phyloP scores from a whole-genome alignment of 1,284 basidiomycete species.

The Coniferiporia sulphurascens region DNA sequence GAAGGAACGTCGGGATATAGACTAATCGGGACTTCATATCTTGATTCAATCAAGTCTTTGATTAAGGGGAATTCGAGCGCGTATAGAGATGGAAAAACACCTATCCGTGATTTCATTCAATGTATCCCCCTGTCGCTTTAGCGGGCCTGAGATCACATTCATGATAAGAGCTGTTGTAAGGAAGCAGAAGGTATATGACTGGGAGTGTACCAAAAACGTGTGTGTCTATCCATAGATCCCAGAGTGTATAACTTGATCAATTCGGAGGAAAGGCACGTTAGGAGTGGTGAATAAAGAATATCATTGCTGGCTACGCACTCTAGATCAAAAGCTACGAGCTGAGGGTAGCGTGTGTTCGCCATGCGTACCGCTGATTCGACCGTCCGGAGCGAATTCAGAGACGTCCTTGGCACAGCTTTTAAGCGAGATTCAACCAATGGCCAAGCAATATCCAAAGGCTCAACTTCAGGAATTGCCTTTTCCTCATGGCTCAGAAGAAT shows the following conservation, averaged over 20 bases:
- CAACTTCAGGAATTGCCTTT: no score
- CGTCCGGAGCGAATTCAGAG: no score
- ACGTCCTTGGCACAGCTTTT: no score
- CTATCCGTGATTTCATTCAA: slow-evolving; percentile 61
- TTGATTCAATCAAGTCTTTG: slow-evolving; percentile 23
- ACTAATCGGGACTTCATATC: slow-evolving; percentile 50
- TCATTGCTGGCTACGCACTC: slow-evolving; percentile 50
- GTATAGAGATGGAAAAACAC: slow-evolving; percentile 29
- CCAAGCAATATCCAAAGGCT: no score
- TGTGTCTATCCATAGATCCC: slow-evolving; percentile 84
- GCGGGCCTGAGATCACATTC: slow-evolving; percentile 44
- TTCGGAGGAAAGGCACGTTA: slow-evolving; percentile 7
- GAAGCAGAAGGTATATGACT: not conserved
- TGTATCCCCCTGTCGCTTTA: slow-evolving; percentile 51
- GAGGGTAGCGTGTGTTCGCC: slow-evolving; percentile 35
- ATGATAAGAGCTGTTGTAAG: not conserved
- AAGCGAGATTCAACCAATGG: no score
- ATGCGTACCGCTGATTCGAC: not conserved
- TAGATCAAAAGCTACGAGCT: slow-evolving; percentile 77
- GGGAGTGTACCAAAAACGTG: slow-evolving; percentile 48
- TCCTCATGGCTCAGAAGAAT: no score
- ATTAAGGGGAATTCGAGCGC: slow-evolving; percentile 1
- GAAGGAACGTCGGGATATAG: slow-evolving; percentile 76
- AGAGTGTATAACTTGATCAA: slow-evolving; percentile 66
- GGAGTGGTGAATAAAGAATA: not conserved